Conservation (phyloP, 352 stramenopile genomes). For the Phytopythium boreale region DNA sequence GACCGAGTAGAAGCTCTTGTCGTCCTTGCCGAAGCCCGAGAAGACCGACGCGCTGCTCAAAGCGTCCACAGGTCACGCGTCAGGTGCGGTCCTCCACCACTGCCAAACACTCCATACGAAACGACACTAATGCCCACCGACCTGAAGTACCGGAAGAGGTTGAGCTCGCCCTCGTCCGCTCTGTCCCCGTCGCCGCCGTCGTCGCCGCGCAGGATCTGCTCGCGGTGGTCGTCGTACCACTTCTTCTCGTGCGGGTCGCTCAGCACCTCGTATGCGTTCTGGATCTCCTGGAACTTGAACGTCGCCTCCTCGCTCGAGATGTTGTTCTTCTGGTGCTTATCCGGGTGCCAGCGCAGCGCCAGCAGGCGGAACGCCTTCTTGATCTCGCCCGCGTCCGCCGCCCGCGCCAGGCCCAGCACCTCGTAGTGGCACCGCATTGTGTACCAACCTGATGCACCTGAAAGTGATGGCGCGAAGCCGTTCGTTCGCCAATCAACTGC, state of each 20-base stretch:
- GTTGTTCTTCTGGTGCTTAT: slow-evolving; percentile 77
- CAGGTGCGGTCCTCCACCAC: no score
- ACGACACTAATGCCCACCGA: slow-evolving; percentile 8
- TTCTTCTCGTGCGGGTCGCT: slow-evolving; percentile 83
- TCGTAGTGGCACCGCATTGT: slow-evolving; percentile 87
- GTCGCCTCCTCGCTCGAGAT: slow-evolving; percentile 77
- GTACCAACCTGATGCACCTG: background rate
- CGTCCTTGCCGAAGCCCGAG: slow-evolving; percentile 71
- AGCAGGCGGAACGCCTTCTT: slow-evolving; percentile 79
- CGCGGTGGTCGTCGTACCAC: slow-evolving; percentile 88
- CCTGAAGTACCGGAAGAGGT: slow-evolving; percentile 83
- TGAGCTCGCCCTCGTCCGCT: slow-evolving; percentile 43
- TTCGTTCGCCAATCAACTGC: no score
- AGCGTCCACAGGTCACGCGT: background rate
- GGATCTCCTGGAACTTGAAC: slow-evolving; percentile 80
- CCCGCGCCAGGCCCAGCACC: slow-evolving; percentile 63
- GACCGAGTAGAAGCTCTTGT: slow-evolving; percentile 75
- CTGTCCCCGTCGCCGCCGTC: slow-evolving; percentile 32
- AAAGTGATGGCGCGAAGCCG: no score
- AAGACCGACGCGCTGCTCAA: slow-evolving; percentile 51
- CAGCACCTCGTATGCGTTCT: slow-evolving; percentile 85
- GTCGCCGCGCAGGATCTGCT: slow-evolving; percentile 80
- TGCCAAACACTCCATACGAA: no score
- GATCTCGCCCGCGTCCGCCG: slow-evolving; percentile 50
- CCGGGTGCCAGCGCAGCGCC: slow-evolving; percentile 81